These are phyloP conservation scores for Microcos paniculata DNA, from an alignment of 345 rosid species.

Conservation along the genomic window DNA sequence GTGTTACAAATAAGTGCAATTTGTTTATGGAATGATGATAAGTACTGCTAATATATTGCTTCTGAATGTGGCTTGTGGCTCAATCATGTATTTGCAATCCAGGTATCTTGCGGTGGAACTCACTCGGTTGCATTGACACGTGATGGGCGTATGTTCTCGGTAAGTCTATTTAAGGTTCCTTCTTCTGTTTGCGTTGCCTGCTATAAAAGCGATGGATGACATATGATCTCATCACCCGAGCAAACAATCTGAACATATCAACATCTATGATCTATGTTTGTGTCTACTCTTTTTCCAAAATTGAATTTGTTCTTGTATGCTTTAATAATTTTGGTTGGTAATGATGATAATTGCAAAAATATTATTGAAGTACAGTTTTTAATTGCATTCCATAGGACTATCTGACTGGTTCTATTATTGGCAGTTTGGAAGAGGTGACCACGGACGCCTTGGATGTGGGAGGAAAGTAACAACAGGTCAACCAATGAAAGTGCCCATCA, in stretches of 20 bases:
- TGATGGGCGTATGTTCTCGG: slow-evolving; percentile 86
- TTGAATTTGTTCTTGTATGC: not conserved
- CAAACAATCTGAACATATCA: not conserved
- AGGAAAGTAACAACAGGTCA: slow-evolving; percentile 88
- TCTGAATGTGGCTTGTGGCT: not conserved
- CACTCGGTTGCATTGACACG: slow-evolving; percentile 94
- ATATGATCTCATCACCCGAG: not conserved
- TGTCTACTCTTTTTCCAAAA: not conserved
- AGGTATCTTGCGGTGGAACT: slow-evolving; percentile 99
- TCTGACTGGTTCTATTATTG: slow-evolving; percentile 18
- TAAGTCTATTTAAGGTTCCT: slow-evolving; percentile 38
- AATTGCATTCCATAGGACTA: not conserved
- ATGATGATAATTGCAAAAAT: not conserved
- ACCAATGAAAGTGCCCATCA: slow-evolving; percentile 82
- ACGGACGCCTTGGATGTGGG: slow-evolving; percentile 93
- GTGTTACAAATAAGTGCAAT: not conserved
- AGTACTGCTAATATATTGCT: too few species aligned
- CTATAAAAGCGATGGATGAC: not conserved
- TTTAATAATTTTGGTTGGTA: not conserved
- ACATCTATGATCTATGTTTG: not conserved
- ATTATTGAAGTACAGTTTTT: not conserved
- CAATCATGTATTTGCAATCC: slow-evolving; percentile 17
- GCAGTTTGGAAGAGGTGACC: slow-evolving; percentile 98
- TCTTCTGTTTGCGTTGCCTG: not conserved
- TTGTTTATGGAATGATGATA: not conserved